Percentiles rank a stretch among this genome's conserved stretches.
These are phyloP conservation scores for Chlorophyllum brunneum DNA, from an alignment of 768 basidiomycete species.

Conservation along the genomic window DNA sequence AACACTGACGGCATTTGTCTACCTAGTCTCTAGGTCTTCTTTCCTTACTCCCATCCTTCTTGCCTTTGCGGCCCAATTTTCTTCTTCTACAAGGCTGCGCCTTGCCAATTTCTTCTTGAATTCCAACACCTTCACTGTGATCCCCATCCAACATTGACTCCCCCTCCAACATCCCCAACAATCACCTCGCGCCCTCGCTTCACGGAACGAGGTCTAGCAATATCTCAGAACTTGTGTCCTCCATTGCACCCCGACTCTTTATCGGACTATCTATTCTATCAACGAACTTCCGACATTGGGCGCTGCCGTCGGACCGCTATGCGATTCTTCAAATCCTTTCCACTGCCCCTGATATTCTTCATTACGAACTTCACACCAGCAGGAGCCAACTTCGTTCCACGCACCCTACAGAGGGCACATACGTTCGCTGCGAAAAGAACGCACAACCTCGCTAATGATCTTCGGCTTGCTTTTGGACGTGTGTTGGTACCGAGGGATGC, in stretches of 20 bases:
- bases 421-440: slow-evolving; percentile 54
- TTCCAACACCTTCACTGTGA: background rate
- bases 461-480: slow-evolving; percentile 60
- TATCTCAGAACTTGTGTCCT: too few species aligned
- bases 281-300: background rate
- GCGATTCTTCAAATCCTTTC: slow-evolving; percentile 25
- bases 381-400: slow-evolving; percentile 26
- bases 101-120: background rate
- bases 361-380: slow-evolving; percentile 11
- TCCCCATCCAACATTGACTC: too few species aligned
- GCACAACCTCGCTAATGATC: slow-evolving; percentile 59
- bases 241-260: background rate
- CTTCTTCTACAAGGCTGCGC: slow-evolving; percentile 6
- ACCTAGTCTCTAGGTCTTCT: background rate
- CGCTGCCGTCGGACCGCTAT: slow-evolving; percentile 17
- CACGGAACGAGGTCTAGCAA: too few species aligned
- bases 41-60: background rate
- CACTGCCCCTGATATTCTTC: slow-evolving; percentile 33
- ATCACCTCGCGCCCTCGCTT: background rate
- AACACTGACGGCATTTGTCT: background rate
- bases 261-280: background rate
- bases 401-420: slow-evolving; percentile 47
- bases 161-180: too few species aligned
- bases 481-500: slow-evolving; percentile 43
- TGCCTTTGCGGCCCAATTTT: background rate